phyloP scores from a whole-genome alignment of 345 rosid species.

The Gossypium anomalum region DNA sequence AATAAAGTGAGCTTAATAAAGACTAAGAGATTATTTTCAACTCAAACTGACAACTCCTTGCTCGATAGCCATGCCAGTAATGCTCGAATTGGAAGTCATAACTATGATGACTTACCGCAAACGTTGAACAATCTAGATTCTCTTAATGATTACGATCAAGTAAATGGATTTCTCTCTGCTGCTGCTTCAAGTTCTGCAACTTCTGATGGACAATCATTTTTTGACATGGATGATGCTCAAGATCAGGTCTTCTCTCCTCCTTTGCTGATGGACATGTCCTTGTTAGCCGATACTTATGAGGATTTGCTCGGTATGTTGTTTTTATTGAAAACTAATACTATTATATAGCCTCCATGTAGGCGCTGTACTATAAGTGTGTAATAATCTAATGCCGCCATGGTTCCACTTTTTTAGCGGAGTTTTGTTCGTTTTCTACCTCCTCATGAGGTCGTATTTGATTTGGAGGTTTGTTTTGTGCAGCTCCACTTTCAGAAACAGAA shows the following conservation, averaged over 20 bases:
- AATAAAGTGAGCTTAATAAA: constrained; percentile 40
- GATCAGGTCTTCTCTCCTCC: constrained; percentile 93
- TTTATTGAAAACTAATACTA: constrained; percentile 3
- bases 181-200: constrained; percentile 54
- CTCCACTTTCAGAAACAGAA: constrained; percentile 84
- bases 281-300: constrained; percentile 73
- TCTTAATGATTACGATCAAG: constrained; percentile 57
- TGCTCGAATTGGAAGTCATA: constrained; percentile 39
- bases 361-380: too few species aligned
- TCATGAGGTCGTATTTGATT: not conserved
- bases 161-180: constrained; percentile 71
- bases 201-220: constrained; percentile 56
- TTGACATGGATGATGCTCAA: constrained; percentile 56
- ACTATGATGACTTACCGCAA: constrained; percentile 58
- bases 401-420: not conserved
- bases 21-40: constrained; percentile 48
- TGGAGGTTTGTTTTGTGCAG: constrained; percentile 36
- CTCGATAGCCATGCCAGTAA: constrained; percentile 39
- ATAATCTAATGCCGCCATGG: too few species aligned
- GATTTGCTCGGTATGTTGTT: constrained; percentile 81
- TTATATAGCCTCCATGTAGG: not conserved
- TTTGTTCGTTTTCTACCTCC: not conserved
- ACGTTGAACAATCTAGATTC: constrained; percentile 61
- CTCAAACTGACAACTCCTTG: constrained; percentile 46
- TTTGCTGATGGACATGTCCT: constrained; percentile 70